Evolutionary conservation across 352 stramenopile genomes (phyloP), one percentile per base, ranked within the genome.

Genomic region (Phytophthora ohioensis): DNA sequence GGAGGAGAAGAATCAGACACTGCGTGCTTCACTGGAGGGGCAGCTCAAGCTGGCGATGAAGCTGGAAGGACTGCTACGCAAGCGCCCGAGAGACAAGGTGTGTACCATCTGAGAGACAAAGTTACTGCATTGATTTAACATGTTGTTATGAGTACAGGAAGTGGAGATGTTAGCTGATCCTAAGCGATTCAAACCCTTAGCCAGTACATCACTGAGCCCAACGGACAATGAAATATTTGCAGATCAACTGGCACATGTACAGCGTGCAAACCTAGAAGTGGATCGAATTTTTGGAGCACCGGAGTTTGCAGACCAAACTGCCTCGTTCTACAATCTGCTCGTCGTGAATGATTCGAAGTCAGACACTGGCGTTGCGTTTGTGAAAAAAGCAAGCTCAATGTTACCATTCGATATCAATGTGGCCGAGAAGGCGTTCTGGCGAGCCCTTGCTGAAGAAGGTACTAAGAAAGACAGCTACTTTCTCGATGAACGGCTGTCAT

Each of bases 11-110:
- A 84, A 84, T 43, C 57, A 54, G 5, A 62, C 63, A 27, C 75
- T 87, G 2, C 62, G 66, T 7, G 31, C 53, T 8, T 64, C 55
- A 15, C 56, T 87, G 3, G 63, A 84, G 27, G 72, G 64, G 0
- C 78, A 86, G 47, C 43, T 86, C 30, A 72, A 74, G 42, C 48
- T 88, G 5, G 67, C 67, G 10, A 60, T 13, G 8, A 81, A 69
- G n/a, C 54, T 88, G 35, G 73, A 86, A 47, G 38, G 57, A 36
- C 32, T 78, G 31, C 43, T 80, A 4, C 36, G 39, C 41, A 79
- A 79, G 53, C 67, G 57, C 3, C 52, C 35, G 62, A 77, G 43
- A 48, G 51, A 69, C 10, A 32, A 75, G 54, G 60, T 77, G 17
- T 4, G 57, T 39, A 32, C 31, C 6, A 57, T 17, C n/a, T 49